phyloP scores from a whole-genome alignment of 192 early-diverging fungal species.

The Mortierella claussenii region DNA sequence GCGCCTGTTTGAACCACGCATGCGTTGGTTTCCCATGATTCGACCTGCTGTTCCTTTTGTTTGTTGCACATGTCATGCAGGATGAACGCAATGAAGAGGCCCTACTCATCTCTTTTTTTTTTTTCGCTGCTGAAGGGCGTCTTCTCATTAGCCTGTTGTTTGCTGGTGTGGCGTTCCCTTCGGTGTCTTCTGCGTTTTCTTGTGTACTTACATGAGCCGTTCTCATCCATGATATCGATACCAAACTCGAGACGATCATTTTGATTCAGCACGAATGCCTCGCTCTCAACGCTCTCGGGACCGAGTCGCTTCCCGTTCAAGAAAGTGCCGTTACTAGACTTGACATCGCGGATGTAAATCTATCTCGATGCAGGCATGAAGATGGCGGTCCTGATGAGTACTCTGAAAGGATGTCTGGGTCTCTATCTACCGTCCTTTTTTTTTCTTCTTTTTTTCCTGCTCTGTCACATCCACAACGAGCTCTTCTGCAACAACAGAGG shows the following conservation, averaged over 20 bases:
- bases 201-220: constrained; percentile 61
- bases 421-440: neutral
- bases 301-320: constrained; percentile 75
- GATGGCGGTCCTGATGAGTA: neutral
- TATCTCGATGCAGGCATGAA: constrained; percentile 21
- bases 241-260: constrained; percentile 81
- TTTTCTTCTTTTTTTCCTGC: neutral
- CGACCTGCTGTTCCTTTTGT: neutral
- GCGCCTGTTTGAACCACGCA: too few relatives aligned
- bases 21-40: neutral
- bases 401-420: neutral
- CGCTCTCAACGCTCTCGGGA: constrained; percentile 70
- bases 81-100: too few relatives aligned
- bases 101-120: too few relatives aligned
- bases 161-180: neutral
- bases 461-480: neutral
- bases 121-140: too few relatives aligned
- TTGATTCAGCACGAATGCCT: constrained; percentile 63
- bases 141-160: too few relatives aligned
- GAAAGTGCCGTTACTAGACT: constrained; percentile 86
- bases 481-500: too few relatives aligned
- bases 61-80: constrained; percentile 4
- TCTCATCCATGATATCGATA: constrained; percentile 81
- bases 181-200: neutral
- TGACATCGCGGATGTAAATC: constrained; percentile 78